Evolutionary conservation across 768 basidiomycete species (phyloP).

Genomic region (Holtermannia corniformis): DNA sequence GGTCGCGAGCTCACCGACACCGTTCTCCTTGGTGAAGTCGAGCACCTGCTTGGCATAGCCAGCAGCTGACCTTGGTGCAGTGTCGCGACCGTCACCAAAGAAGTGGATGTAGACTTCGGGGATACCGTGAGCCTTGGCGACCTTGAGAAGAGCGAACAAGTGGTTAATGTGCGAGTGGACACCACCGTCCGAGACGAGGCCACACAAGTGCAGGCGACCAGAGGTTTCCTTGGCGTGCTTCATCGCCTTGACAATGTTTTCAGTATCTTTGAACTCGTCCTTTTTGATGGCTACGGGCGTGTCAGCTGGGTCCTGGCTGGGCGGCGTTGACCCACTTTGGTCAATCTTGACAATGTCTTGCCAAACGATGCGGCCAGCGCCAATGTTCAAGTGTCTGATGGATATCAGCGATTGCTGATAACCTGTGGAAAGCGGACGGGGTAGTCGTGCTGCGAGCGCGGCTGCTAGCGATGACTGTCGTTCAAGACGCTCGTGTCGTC

Average conservation of each 20-base stretch:
- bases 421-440: neutral
- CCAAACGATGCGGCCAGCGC: constrained; percentile 91
- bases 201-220: constrained; percentile 78
- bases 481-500: no score
- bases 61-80: constrained; percentile 72
- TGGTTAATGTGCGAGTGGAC: constrained; percentile 94
- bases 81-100: constrained; percentile 90
- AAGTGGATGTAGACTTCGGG: constrained; percentile 86
- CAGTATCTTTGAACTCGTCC: constrained; percentile 69
- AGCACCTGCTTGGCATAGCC: constrained; percentile 68
- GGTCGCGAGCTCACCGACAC: constrained; percentile 65
- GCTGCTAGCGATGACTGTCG: no score
- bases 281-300: constrained; percentile 60
- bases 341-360: constrained; percentile 96
- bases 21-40: constrained; percentile 65
- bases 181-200: constrained; percentile 88
- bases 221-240: constrained; percentile 70
- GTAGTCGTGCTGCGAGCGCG: no score
- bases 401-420: no score
- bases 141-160: constrained; percentile 79
- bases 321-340: constrained; percentile 45
- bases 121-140: constrained; percentile 74
- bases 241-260: constrained; percentile 60
- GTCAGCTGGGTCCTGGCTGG: neutral
- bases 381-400: constrained; percentile 86